These are phyloP conservation scores for Jackrogersella minutella DNA, from an alignment of 495 filamentous ascomycete genomes.

Conservation along the genomic window DNA sequence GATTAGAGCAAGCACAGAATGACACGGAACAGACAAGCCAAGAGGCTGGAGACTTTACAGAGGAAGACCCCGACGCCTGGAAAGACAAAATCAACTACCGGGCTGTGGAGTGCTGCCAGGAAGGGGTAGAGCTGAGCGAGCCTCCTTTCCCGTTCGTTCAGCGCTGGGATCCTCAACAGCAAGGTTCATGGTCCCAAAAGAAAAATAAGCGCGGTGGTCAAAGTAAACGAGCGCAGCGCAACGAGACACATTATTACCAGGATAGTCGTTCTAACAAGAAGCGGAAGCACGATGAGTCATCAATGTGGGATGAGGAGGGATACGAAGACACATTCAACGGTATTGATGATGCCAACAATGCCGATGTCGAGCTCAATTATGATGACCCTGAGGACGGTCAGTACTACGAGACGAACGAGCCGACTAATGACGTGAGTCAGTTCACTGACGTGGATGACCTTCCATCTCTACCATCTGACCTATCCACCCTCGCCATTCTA, in stretches of 20 bases:
- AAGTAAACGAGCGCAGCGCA: conserved; percentile 51
- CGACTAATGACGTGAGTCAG: conserved; percentile 44
- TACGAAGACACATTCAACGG: conserved; percentile 38
- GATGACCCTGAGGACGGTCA: conserved; percentile 52
- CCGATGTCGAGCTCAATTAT: conserved; percentile 60
- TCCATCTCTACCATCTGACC: conserved; percentile 71
- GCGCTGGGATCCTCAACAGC: conserved; percentile 83
- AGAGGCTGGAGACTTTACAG: neutral
- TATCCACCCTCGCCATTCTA: conserved; percentile 63
- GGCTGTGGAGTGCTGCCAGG: conserved; percentile 83
- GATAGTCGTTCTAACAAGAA: conserved; percentile 61
- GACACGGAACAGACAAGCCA: neutral
- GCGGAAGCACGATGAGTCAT: conserved; percentile 56
- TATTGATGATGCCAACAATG: conserved; percentile 40
- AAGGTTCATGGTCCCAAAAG: conserved; percentile 47
- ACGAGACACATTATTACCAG: conserved; percentile 49
- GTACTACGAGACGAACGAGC: conserved; percentile 36
- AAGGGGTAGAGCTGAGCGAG: conserved; percentile 74
- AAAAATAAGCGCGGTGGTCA: conserved; percentile 48
- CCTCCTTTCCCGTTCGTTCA: conserved; percentile 92
- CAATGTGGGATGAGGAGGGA: conserved; percentile 40
- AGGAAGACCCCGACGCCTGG: conserved; percentile 66
- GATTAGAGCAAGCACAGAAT: conserved; percentile 11
- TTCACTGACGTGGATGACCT: conserved; percentile 63
- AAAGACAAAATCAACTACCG: conserved; percentile 71